Evolutionary conservation across 1,139 yeast genomes (phyloP), one percentile per base, ranked within the genome.

Genomic region (Blastobotrys malaysiensis): DNA sequence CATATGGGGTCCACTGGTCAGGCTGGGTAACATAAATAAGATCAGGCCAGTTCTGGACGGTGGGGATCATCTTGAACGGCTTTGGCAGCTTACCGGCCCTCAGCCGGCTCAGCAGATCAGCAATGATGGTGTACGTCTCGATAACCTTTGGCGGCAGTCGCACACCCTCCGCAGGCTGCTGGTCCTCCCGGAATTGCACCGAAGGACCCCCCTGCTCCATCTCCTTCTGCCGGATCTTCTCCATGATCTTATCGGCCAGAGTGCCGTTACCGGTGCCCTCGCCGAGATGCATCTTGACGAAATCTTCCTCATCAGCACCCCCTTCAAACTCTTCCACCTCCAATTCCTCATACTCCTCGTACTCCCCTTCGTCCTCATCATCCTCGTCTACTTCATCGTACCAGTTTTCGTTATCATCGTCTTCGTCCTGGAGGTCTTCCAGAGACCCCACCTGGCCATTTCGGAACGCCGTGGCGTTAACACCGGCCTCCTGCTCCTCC

Each of bases 51-150:
- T 91, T 91, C 63, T 82, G 84, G 61, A 93, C 78, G 6, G 96
- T 82, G 43, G 99, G 99, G 57, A 95, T 81, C 56, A 93, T 96
- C 69, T 93, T 93, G 77, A 93, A 93, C 44, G 95, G 80, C 66
- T 93, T 91, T 19, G 99, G 99, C 55, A 93, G 78, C 72, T 90
- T 91, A 51, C 99, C 99, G 65, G 95, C 96, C 45, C 91, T 86
- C 81, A 95, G 95, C n/a, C 95, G 83, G 14, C 93, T 80, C 57
- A 93, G 76, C 52, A 93, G 84, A 62, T 83, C 84, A 9, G 98
- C 99, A 51, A 93, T 93, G 67, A 89, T 88, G 53, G 89, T 86
- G 69, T 91, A 93, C 1, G 97, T 98, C 59, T 86, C 90, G 64
- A 95, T 90, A 52, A 93, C 98, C 69, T 93, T 91, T 53, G 97